phyloP scores from a whole-genome alignment of 164 flowering plant species.

The Annona squamosa region DNA sequence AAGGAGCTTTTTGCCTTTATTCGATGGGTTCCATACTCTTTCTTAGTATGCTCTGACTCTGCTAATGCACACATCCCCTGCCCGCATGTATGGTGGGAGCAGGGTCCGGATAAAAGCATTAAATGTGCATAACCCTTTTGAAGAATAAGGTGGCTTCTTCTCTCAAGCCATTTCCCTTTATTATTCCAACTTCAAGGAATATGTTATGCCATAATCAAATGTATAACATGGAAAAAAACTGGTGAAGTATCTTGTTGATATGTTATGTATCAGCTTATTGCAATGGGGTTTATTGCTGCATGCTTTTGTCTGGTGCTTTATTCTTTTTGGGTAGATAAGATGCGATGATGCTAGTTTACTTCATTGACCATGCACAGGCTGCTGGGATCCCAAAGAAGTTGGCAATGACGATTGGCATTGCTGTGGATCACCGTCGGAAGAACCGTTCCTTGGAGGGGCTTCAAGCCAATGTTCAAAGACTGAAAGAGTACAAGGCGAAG shows the following conservation, averaged over 20 bases:
- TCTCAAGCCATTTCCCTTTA: too few relatives aligned
- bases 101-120: too few relatives aligned
- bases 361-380: conserved; percentile 28
- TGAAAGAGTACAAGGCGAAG: conserved; percentile 82
- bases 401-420: conserved; percentile 71
- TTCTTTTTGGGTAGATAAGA: background rate
- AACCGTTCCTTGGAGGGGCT: conserved; percentile 70
- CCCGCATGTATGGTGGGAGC: too few relatives aligned
- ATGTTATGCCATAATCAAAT: too few relatives aligned
- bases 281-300: too few relatives aligned
- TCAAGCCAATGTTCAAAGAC: conserved; percentile 68
- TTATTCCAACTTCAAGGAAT: too few relatives aligned
- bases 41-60: background rate
- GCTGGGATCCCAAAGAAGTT: conserved; percentile 77
- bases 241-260: too few relatives aligned
- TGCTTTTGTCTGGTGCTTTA: background rate
- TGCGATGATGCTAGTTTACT: background rate
- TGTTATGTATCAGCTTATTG: too few relatives aligned
- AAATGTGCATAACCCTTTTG: too few relatives aligned
- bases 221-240: too few relatives aligned
- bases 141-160: too few relatives aligned
- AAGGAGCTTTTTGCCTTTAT: background rate
- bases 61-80: too few relatives aligned
- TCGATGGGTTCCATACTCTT: background rate
- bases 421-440: conserved; percentile 72